These are phyloP conservation scores for Puccinia novopanici DNA, from an alignment of 1,284 basidiomycete genomes.

Conservation along the genomic window DNA sequence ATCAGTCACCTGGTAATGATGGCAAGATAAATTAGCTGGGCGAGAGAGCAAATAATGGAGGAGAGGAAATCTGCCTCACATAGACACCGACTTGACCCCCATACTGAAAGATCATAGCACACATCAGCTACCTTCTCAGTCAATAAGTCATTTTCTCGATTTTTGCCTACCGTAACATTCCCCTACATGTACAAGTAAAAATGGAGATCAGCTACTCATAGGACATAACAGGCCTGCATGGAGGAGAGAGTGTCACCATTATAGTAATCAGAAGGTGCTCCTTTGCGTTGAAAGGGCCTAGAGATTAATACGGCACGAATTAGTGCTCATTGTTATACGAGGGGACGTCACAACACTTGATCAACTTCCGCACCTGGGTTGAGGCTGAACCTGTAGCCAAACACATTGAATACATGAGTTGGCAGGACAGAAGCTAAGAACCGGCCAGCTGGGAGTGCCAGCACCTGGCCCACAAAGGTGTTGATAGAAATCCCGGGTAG, in stretches of 20 bases:
- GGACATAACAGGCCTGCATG: background rate
- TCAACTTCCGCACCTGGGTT: constrained; percentile 53
- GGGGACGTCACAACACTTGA: background rate
- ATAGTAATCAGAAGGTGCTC: constrained; percentile 49
- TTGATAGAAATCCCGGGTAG: constrained; percentile 51
- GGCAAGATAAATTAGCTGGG: background rate
- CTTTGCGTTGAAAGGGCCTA: constrained; percentile 47
- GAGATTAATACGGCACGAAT: background rate
- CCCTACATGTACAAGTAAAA: constrained; percentile 27
- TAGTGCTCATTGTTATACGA: background rate
- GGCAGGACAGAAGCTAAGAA: constrained; percentile 70
- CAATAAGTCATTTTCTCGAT: background rate
- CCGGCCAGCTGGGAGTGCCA: constrained; percentile 71
- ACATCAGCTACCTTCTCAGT: too few species aligned
- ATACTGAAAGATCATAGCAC: constrained; percentile 42
- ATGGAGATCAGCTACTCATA: background rate
- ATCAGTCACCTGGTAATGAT: constrained; percentile 41
- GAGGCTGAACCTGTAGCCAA: constrained; percentile 60
- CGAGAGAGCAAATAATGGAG: background rate
- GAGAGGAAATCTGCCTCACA: background rate
- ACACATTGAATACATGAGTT: constrained; percentile 66
- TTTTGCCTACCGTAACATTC: constrained; percentile 39
- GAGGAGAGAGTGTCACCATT: constrained; percentile 26
- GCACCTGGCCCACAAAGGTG: constrained; percentile 54
- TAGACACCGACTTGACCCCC: constrained; percentile 47